Evolutionary conservation across 1,139 yeast genomes (phyloP).

Genomic region (Sugiyamaella neomexicana): DNA sequence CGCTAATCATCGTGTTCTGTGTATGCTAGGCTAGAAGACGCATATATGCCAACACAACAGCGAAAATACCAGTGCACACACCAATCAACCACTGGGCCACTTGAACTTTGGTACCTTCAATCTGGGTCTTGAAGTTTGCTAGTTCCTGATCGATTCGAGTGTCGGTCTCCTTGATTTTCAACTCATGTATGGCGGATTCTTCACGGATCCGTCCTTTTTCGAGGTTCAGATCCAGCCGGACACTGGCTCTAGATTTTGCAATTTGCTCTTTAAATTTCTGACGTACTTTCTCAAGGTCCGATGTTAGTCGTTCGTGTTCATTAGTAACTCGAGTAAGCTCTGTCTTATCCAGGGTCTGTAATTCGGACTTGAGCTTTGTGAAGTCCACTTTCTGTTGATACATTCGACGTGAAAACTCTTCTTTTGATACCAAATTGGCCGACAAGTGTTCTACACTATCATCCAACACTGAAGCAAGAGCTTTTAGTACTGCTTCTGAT

Average conservation of each 20-base stretch:
- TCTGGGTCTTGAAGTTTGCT: constrained; percentile 90
- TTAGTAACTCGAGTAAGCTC: constrained; percentile 80
- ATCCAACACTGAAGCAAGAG: constrained; percentile 73
- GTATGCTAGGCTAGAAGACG: constrained; percentile 47
- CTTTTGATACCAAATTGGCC: constrained; percentile 75
- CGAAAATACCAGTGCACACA: constrained; percentile 97
- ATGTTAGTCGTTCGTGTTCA: constrained; percentile 82
- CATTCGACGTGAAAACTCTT: constrained; percentile 75
- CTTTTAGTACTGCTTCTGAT: constrained; percentile 75
- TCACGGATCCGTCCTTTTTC: constrained; percentile 96
- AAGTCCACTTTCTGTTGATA: constrained; percentile 96
- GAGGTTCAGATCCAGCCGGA: constrained; percentile 81
- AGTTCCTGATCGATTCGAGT: constrained; percentile 95
- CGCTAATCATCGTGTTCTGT: too few species aligned
- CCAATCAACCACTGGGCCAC: constrained; percentile 98
- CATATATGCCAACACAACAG: constrained; percentile 85
- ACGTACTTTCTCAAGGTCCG: constrained; percentile 83
- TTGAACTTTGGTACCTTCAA: constrained; percentile 90
- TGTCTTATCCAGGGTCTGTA: constrained; percentile 82
- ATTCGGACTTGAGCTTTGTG: constrained; percentile 88
- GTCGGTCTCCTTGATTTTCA: constrained; percentile 91
- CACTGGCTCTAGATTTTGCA: constrained; percentile 87
- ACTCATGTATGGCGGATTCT: constrained; percentile 87
- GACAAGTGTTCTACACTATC: constrained; percentile 80
- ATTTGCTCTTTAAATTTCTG: constrained; percentile 88